Conservation (phyloP, 495 filamentous ascomycete species). For the Xylaria longipes region DNA sequence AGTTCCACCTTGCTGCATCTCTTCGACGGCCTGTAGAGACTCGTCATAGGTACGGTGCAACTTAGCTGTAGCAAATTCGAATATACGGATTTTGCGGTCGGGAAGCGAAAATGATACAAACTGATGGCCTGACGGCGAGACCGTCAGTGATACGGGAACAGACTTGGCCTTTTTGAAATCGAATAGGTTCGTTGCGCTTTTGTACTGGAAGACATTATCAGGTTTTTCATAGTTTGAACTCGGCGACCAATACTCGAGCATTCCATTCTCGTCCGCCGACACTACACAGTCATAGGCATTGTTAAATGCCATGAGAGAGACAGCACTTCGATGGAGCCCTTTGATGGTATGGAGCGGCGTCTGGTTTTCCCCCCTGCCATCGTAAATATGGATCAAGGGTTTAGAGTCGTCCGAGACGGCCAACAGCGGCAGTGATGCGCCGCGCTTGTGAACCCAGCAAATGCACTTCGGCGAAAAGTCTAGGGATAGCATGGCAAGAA, state of each 20-base stretch:
- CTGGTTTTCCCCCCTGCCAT: conserved; percentile 83
- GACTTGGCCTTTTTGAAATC: conserved; percentile 97
- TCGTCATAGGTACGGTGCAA: conserved; percentile 94
- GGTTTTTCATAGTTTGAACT: conserved; percentile 85
- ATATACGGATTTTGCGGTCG: conserved; percentile 89
- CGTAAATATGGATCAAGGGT: conserved; percentile 78
- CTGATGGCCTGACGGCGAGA: conserved; percentile 82
- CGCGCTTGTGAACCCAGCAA: conserved; percentile 92
- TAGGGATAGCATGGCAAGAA: conserved; percentile 79
- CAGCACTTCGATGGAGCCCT: conserved; percentile 76
- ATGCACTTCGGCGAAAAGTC: conserved; percentile 77
- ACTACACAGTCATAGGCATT: conserved; percentile 86
- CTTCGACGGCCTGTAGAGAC: conserved; percentile 80
- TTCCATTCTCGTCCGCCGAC: conserved; percentile 87
- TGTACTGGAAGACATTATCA: conserved; percentile 86
- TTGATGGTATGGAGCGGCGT: conserved; percentile 75
- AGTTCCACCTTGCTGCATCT: conserved; percentile 94
- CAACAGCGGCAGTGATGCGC: conserved; percentile 83
- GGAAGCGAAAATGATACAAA: conserved; percentile 94
- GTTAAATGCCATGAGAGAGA: conserved; percentile 88
- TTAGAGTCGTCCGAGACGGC: conserved; percentile 85
- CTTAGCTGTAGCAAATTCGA: conserved; percentile 89
- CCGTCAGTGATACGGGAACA: conserved; percentile 78
- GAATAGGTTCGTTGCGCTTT: conserved; percentile 91
- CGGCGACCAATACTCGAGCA: conserved; percentile 97